Conservation (phyloP, 345 rosid species). For the Reutealis trisperma region DNA sequence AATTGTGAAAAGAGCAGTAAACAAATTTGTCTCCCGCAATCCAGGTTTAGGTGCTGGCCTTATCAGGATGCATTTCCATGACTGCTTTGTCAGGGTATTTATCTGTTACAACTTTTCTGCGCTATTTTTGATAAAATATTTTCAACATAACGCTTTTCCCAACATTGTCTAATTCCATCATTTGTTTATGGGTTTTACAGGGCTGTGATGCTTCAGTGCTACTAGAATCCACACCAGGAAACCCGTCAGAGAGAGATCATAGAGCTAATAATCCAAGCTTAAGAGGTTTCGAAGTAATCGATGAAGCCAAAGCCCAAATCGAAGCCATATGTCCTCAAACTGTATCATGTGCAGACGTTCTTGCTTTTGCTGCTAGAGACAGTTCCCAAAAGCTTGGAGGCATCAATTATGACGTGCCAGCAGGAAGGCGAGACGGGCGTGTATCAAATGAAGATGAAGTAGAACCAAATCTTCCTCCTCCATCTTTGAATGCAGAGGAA, state of each 20-base stretch:
- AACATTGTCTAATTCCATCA: neutral
- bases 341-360: conserved; percentile 53
- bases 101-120: neutral
- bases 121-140: too few species aligned
- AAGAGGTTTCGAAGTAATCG: conserved; percentile 51
- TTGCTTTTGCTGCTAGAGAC: conserved; percentile 51
- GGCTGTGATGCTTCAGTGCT: conserved; percentile 56
- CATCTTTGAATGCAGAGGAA: conserved; percentile 28
- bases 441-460: conserved; percentile 33
- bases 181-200: conserved; percentile 5
- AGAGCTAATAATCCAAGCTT: conserved; percentile 42
- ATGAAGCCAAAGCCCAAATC: conserved; percentile 40
- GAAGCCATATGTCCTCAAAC: conserved; percentile 42
- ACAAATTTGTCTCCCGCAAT: neutral
- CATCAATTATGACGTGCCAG: conserved; percentile 32
- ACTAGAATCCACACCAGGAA: conserved; percentile 30
- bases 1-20: neutral
- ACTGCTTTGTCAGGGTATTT: conserved; percentile 40
- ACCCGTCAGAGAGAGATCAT: conserved; percentile 40
- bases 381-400: conserved; percentile 30
- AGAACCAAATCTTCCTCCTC: conserved; percentile 34
- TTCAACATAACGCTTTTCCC: too few species aligned
- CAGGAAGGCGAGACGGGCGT: conserved; percentile 49
- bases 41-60: conserved; percentile 37
- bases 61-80: conserved; percentile 43